Conservation (phyloP, 345 rosid species). For the Salix dunnii region DNA sequence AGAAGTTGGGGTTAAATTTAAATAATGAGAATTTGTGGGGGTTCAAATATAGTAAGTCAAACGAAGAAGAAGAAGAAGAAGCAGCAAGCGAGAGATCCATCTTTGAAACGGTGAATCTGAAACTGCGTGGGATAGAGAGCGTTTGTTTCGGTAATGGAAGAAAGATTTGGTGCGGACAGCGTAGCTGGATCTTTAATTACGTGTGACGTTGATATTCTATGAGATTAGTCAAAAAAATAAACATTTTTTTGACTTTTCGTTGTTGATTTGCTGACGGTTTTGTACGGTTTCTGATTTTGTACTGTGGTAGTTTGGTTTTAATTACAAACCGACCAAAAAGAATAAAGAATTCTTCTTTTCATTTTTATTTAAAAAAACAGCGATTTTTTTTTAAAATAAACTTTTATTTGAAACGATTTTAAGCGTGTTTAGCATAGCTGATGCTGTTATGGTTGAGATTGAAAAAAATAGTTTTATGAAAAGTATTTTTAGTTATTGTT, state of each 20-base stretch:
- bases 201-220: not conserved
- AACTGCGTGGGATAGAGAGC: not conserved
- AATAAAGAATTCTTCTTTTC: no score
- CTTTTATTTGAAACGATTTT: no score
- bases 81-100: constrained; percentile 20
- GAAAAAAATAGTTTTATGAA: no score
- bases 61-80: not conserved
- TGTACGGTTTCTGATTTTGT: no score
- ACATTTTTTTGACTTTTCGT: not conserved
- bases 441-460: no score
- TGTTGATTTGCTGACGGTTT: not conserved
- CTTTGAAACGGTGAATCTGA: not conserved
- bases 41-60: not conserved
- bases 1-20: constrained; percentile 3
- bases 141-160: not conserved
- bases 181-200: not conserved
- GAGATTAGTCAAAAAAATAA: not conserved
- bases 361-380: no score
- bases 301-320: no score
- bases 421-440: no score
- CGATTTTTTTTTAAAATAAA: no score
- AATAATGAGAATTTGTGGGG: not conserved
- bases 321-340: no score
- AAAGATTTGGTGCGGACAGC: not conserved
- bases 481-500: no score